Conservation (phyloP, 2,329 filamentous ascomycete species). For the Ophiostoma sp. region DNA sequence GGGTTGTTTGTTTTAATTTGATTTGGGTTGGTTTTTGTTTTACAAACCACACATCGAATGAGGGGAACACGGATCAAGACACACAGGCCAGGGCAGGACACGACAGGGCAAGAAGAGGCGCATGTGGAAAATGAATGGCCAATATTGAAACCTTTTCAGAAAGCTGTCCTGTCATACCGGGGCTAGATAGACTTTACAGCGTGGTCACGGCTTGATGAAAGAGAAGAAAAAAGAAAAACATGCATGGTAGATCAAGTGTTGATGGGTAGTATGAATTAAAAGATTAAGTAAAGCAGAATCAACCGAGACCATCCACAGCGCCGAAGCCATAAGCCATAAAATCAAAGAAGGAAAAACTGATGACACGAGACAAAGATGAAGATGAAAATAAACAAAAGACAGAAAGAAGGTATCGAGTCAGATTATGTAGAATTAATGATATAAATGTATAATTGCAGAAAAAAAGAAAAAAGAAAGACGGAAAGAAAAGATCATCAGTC, state of each 20-base stretch:
- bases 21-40: too few species aligned
- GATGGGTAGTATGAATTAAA: neutral
- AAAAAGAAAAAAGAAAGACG: neutral
- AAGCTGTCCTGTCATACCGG: neutral
- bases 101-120: neutral
- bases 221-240: too few species aligned
- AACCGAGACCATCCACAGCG: neutral
- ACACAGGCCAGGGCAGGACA: neutral
- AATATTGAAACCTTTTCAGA: neutral
- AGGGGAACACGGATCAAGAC: neutral
- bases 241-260: too few species aligned
- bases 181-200: neutral
- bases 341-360: too few species aligned
- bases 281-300: neutral
- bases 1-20: too few species aligned
- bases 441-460: neutral
- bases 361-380: too few species aligned
- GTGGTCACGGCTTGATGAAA: too few species aligned
- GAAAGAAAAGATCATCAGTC: conserved; percentile 1
- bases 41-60: neutral
- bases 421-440: neutral
- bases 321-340: neutral
- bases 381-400: neutral
- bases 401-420: neutral
- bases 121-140: neutral